Evolutionary conservation across 2,329 filamentous ascomycete genomes (phyloP), one percentile per base, ranked within the genome.

Genomic region (Aphanocladium album): DNA sequence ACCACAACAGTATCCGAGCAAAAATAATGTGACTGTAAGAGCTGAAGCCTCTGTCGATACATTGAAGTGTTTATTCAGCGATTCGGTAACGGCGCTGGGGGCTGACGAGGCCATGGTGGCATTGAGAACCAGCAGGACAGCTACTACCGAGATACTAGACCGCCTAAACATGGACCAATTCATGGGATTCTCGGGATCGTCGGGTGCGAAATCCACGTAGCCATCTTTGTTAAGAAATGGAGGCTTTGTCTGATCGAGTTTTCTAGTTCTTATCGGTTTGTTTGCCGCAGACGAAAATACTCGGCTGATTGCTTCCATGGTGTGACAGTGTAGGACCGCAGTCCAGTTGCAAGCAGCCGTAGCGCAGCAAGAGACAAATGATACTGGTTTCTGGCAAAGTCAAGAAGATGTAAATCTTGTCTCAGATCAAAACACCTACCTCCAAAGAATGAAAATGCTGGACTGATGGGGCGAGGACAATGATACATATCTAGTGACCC

Each of bases 1-100:
- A 0, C 85, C 85, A 2, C 80, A 77, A 63, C 80, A 81, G 69
- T 86, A 87, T 4, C 73, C 82, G 4, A 84, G 73, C 27, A 85
- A 72, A 64, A 84, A 85, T 11, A 84, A 67, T 0, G 81, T 82
- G 47, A 83, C 79, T 1, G 80, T 80, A 9, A 85, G 72, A 2
- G 75, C 76, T 0, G 79, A 78, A 2, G 74, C 79, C 62, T 79
- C 77, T 6, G 60, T 63, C 0, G 80, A 83, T 2, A 85, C 75
- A 17, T 71, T 64, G 57, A 85, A 82, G 16, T 77, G 68, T 61
- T 76, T 62, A 2, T 74, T 68, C 47, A 82, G 80, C 37, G n/a
- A 62, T 8, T 30, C 54, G 37, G 69, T 64, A 55, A 70, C 69
- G 7, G 67, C 71, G 17, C 70, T 52, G 9, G 54, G 60, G 14